A percentile compares a stretch with the other conserved stretches of the same genome.
Conservation (phyloP, 495 filamentous ascomycete species). For the Talaromyces adpressus region DNA sequence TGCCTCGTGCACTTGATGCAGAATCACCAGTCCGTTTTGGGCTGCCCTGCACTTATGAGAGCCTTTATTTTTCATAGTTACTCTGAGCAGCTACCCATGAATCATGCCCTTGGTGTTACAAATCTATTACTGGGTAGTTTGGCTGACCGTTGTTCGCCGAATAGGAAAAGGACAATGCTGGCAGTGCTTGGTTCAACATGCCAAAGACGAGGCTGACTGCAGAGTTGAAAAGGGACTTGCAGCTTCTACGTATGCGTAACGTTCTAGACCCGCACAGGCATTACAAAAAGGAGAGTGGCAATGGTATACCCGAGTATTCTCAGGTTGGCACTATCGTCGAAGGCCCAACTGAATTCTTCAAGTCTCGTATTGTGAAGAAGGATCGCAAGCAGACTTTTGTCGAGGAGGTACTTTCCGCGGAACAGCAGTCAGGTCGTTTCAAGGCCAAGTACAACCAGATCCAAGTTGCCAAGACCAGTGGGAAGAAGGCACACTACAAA, state of each 20-base stretch:
- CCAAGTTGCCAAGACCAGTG: constrained; percentile 58
- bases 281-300: constrained; percentile 78
- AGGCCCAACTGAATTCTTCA: constrained; percentile 83
- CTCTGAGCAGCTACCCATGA: constrained; percentile 62
- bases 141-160: constrained; percentile 28
- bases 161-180: constrained; percentile 52
- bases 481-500: constrained; percentile 67
- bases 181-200: constrained; percentile 73
- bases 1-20: constrained; percentile 52
- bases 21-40: constrained; percentile 67
- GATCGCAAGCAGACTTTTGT: constrained; percentile 85
- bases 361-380: constrained; percentile 69
- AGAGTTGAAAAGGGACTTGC: constrained; percentile 78
- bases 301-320: constrained; percentile 68
- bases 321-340: constrained; percentile 86
- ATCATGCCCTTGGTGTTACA: constrained; percentile 4
- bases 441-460: constrained; percentile 66
- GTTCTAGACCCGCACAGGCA: constrained; percentile 84
- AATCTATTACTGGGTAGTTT: constrained; percentile 5
- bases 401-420: constrained; percentile 72
- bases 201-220: constrained; percentile 76
- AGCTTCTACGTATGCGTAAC: constrained; percentile 79
- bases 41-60: constrained; percentile 68
- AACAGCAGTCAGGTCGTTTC: constrained; percentile 53
- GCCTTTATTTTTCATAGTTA: constrained; percentile 90